Evolutionary conservation across 176 grass and related monocot species (phyloP), one percentile per base, ranked within the genome.

Genomic region (Oropetium thomaeum): DNA sequence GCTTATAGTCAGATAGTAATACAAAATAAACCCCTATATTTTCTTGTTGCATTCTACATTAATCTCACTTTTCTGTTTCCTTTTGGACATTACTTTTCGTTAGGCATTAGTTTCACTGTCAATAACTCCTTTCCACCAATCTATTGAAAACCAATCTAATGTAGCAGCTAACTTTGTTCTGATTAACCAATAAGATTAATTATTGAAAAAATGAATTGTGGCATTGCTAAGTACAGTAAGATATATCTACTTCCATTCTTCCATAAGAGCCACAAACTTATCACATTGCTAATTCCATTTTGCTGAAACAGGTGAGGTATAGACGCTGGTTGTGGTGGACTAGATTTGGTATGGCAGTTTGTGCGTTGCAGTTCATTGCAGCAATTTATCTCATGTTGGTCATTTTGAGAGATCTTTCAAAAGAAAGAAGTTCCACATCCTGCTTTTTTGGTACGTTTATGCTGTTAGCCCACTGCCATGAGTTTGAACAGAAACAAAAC

Each of bases 241-340:
- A 13, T 29, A 34, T 34, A 62, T 34, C 28, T 62, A 47, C 28
- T 22, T 62, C 2, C 28, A 47, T 45, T 47, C n/a, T 61, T 75
- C 1, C 22, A 23, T 34, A 65, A 54, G 58, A 53, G 4, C 67
- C 51, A 39, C 39, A 44, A 48, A 40, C 38, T 63, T 80, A 23
- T 68, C 13, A 26, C 58, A 62, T 66, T 64, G 28, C 19, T 57
- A 79, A 16, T 58, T 69, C 59, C 73, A 79, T 72, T 85, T 70
- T 81, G 55, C 69, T 78, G 54, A 87, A 84, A 58, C 82, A 98
- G 95, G 71, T 98, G 82, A 94, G 87, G 78, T 98, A 98, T 73
- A 98, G 83, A 88, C 66, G 79, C 59, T 98, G 91, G 95, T 83
- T 98, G 35, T 98, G 87, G 81, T 98, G 95, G 91, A 92, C 91